Evolutionary conservation across 345 rosid genomes (phyloP).

Genomic region (Ricinus communis): DNA sequence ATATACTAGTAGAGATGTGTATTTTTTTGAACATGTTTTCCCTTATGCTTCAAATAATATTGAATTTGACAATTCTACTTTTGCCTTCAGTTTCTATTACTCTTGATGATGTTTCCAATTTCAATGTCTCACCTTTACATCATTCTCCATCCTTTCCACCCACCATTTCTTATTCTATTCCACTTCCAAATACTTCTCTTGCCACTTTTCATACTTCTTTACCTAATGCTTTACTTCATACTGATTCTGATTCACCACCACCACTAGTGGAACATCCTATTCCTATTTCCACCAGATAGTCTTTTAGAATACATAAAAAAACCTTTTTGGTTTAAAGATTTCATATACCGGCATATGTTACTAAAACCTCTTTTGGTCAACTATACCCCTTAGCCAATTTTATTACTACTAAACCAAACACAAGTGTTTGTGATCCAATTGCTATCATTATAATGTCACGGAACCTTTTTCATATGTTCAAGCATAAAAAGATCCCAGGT

Average conservation of each 20-base stretch:
- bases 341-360: no score
- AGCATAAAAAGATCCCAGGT: background rate
- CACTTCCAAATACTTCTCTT: no score
- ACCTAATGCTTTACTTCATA: no score
- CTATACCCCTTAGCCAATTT: background rate
- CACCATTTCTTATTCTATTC: no score
- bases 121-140: background rate
- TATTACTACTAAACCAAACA: background rate
- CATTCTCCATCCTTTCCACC: no score
- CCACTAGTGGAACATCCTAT: no score
- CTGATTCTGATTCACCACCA: no score
- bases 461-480: background rate
- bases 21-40: background rate
- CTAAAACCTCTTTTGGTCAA: no score
- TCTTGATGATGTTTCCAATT: background rate
- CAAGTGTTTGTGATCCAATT: background rate
- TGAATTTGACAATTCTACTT: background rate
- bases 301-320: no score
- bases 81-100: background rate
- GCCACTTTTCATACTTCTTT: no score
- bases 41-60: background rate
- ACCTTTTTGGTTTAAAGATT: no score
- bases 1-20: background rate
- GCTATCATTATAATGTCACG: background rate
- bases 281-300: no score